Percentiles rank a stretch among this genome's conserved stretches.
Evolutionary conservation across 2,329 filamentous ascomycete genomes (phyloP).

Genomic region (Ophiocordyceps camponoti-rufipedis): DNA sequence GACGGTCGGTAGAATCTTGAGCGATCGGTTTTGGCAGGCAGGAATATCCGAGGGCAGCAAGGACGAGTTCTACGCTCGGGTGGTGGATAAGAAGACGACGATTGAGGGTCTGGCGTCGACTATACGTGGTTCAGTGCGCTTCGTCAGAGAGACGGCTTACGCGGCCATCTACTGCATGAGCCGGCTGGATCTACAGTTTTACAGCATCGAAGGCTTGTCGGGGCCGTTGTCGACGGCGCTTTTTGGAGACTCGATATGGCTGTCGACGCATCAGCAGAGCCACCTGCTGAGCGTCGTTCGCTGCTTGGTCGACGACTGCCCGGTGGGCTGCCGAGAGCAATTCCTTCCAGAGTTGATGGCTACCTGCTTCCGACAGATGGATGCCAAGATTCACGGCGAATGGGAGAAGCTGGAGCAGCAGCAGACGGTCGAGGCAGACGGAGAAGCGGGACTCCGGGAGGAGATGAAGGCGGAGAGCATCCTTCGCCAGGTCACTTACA

Average conservation of each 20-base stretch:
- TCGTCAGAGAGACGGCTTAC: slow-evolving; percentile 84
- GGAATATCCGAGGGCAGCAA: slow-evolving; percentile 91
- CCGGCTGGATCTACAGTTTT: slow-evolving; percentile 71
- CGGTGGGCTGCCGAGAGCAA: slow-evolving; percentile 52
- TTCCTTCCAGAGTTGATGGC: slow-evolving; percentile 77
- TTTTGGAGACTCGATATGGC: slow-evolving; percentile 61
- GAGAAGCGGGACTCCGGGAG: slow-evolving; percentile 63
- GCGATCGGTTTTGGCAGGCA: slow-evolving; percentile 95
- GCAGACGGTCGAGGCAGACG: slow-evolving; percentile 43
- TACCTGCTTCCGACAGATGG: slow-evolving; percentile 69
- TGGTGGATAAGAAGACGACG: slow-evolving; percentile 73
- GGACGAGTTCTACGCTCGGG: slow-evolving; percentile 88
- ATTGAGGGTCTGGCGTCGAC: slow-evolving; percentile 89
- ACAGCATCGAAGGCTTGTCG: slow-evolving; percentile 72
- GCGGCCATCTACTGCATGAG: slow-evolving; percentile 91
- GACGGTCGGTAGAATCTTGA: slow-evolving; percentile 67
- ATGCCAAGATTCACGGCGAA: slow-evolving; percentile 70
- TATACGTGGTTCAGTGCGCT: slow-evolving; percentile 72
- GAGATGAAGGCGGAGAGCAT: slow-evolving; percentile 99
- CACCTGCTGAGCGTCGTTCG: slow-evolving; percentile 81
- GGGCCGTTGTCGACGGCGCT: slow-evolving; percentile 67
- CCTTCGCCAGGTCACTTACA: slow-evolving; percentile 77
- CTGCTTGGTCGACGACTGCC: slow-evolving; percentile 83
- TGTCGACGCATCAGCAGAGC: slow-evolving; percentile 86
- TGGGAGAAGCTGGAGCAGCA: slow-evolving; percentile 61